Conservation (phyloP, 345 rosid species). For the Lepidium sativum region DNA sequence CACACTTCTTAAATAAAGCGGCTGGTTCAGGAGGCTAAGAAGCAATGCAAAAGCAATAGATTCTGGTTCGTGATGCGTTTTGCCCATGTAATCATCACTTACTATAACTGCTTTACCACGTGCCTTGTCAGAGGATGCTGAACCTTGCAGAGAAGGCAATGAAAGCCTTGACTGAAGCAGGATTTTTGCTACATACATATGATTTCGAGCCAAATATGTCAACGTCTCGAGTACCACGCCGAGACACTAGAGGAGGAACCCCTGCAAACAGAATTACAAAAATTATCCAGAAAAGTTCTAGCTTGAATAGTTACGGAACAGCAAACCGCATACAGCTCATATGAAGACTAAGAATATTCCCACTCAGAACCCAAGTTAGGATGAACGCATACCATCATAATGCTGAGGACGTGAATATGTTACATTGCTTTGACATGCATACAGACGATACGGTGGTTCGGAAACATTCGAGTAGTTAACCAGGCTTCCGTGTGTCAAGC, state of each 20-base stretch:
- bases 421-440: slow-evolving; percentile 87
- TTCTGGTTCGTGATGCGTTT: slow-evolving; percentile 35
- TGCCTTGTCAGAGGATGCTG: slow-evolving; percentile 31
- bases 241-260: slow-evolving; percentile 85
- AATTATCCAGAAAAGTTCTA: not conserved
- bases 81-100: slow-evolving; percentile 37
- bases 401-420: slow-evolving; percentile 89
- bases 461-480: slow-evolving; percentile 31
- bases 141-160: slow-evolving; percentile 34
- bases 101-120: slow-evolving; percentile 69
- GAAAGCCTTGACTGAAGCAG: slow-evolving; percentile 62
- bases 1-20: slow-evolving; percentile 85
- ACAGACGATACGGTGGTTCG: slow-evolving; percentile 72
- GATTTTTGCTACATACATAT: slow-evolving; percentile 70
- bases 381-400: slow-evolving; percentile 56
- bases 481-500: slow-evolving; percentile 60
- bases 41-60: slow-evolving; percentile 62
- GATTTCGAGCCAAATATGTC: slow-evolving; percentile 80
- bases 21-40: slow-evolving; percentile 82
- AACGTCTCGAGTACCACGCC: slow-evolving; percentile 84
- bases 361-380: not conserved
- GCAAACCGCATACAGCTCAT: not conserved
- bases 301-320: not conserved
- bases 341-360: not conserved
- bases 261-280: slow-evolving; percentile 34